Base-by-base conservation (phyloP, 2,329 filamentous ascomycete species). In the Fusarium chuoi region DNA sequence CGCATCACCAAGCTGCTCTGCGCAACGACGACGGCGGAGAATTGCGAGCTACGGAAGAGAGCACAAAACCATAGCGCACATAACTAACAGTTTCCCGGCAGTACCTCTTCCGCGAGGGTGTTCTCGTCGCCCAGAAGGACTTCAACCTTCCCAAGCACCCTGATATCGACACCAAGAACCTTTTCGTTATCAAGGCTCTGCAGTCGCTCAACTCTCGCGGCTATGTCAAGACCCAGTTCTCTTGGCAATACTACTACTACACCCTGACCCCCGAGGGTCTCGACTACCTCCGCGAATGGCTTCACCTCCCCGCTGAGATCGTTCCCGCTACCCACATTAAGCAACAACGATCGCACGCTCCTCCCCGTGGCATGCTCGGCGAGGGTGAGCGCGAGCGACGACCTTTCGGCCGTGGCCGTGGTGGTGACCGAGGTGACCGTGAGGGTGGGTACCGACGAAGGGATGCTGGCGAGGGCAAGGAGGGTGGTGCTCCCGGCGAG, bases 211-310 rank as follows among this genome's bases (percentile, higher is more conserved):
- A 92, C 89, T 98, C 95, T 81, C 96, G 96, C 86, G 96, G 96
- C 85, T 98, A 94, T 88, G 92, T 99, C 89, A 99, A 99, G 94
- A 99, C 96, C 82, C 96, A 97, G 88, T 99, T 99, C 93, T 98
- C 95, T 79, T 98, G 95, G 95, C 95, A 98, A 89, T 98, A 95
- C 91, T 98, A 98, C 93, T 99, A 99, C 94, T 99, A 99, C 93
- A 98, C 96, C 87, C 93, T 99, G 87, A 98, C 96, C 86, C 94
- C 95, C 84, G 95, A 98, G 91, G 96, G 96, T 89, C 96, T 99
- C 86, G 96, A 98, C 90, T 99, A 99, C 92, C 95, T 99, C 86
- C 96, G 96, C 85, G 96, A 99, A 91, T 99, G 96, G 96, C 95
- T 99, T 82, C 96, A 99, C 89, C 93, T 99, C 82, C 96, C 96